Evolutionary conservation across 2,329 filamentous ascomycete species (phyloP).

Genomic region (Sporothrix sp.): DNA sequence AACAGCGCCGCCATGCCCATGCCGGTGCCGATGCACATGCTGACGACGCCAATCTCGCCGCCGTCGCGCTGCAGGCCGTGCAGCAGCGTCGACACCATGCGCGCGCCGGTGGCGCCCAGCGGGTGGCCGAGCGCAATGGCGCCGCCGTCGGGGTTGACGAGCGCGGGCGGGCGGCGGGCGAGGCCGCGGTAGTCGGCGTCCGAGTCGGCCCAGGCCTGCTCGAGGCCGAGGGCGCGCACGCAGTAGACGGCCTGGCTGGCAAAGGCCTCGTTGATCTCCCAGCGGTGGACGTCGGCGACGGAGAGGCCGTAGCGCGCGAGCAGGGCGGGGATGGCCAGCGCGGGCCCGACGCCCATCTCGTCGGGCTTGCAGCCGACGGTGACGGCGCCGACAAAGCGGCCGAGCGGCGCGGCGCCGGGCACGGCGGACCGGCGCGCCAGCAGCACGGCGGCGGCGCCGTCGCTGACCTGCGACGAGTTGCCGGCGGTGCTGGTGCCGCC

Average conservation of each 20-base stretch:
- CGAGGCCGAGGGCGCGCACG: slow-evolving; percentile 58
- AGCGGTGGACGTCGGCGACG: slow-evolving; percentile 64
- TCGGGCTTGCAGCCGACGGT: slow-evolving; percentile 74
- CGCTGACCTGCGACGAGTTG: slow-evolving; percentile 72
- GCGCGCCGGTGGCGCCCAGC: slow-evolving; percentile 75
- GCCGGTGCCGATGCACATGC: slow-evolving; percentile 82
- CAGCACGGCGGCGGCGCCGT: slow-evolving; percentile 75
- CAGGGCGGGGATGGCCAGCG: slow-evolving; percentile 74
- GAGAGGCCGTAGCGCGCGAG: slow-evolving; percentile 58
- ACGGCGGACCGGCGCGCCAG: slow-evolving; percentile 80
- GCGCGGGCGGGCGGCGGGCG: slow-evolving; percentile 32
- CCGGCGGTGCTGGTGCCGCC: slow-evolving; percentile 75
- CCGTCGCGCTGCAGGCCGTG: slow-evolving; percentile 59
- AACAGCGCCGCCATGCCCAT: slow-evolving; percentile 51
- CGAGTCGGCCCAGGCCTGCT: slow-evolving; percentile 44
- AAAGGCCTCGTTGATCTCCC: slow-evolving; percentile 89
- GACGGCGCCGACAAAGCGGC: slow-evolving; percentile 69
- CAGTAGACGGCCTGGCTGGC: slow-evolving; percentile 61
- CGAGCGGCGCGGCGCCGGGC: slow-evolving; percentile 73
- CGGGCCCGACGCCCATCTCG: slow-evolving; percentile 90
- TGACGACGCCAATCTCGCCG: slow-evolving; percentile 72
- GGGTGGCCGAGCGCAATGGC: slow-evolving; percentile 93
- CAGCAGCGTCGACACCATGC: slow-evolving; percentile 64
- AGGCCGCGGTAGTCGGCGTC: not conserved
- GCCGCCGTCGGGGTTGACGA: slow-evolving; percentile 85